A percentile compares a stretch with the other conserved stretches of the same genome.
phyloP scores from a whole-genome alignment of 139 green algal species.

The Microglena sp. region DNA sequence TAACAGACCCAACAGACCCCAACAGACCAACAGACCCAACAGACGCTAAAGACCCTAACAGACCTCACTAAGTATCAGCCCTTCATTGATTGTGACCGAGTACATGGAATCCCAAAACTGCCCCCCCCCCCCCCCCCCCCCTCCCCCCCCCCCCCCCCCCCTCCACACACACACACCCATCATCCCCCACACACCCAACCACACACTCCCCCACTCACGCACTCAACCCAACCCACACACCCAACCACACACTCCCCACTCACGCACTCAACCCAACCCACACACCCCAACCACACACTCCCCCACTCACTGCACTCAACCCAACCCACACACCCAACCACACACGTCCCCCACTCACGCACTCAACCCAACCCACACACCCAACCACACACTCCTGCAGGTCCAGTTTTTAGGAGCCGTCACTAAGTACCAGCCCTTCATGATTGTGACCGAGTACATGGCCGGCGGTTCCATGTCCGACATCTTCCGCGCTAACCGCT shows the following conservation, averaged over 20 bases:
- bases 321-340: neutral
- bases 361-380: neutral
- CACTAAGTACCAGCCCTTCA: slow-evolving; percentile 74
- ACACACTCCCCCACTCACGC: neutral
- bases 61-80: too few relatives aligned
- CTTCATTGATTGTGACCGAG: too few relatives aligned
- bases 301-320: neutral
- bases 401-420: slow-evolving; percentile 80
- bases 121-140: too few relatives aligned
- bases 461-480: slow-evolving; percentile 27
- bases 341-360: too few relatives aligned
- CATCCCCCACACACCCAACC: neutral
- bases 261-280: neutral
- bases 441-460: slow-evolving; percentile 67
- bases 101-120: too few relatives aligned
- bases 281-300: neutral
- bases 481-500: slow-evolving; percentile 19
- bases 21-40: too few relatives aligned
- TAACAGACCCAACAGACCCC: too few relatives aligned
- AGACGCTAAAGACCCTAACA: too few relatives aligned
- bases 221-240: neutral
- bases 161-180: neutral
- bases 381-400: too few relatives aligned
- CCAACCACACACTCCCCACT: too few relatives aligned
- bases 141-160: too few relatives aligned